phyloP scores from a whole-genome alignment of 2,329 filamentous ascomycete genomes.

The Penicillium palitans region DNA sequence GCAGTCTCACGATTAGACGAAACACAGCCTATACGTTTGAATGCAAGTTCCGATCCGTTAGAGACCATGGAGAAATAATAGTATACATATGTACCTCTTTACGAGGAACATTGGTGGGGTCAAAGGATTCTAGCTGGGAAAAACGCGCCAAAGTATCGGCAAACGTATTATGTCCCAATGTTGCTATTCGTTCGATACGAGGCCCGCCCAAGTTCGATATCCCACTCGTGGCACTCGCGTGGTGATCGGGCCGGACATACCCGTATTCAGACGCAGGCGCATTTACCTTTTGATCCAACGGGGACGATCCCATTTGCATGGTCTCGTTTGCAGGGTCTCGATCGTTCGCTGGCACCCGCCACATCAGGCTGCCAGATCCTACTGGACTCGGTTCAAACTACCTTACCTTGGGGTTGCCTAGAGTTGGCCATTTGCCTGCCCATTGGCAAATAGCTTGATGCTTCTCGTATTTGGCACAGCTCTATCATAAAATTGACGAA shows the following conservation, averaged over 20 bases:
- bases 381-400: constrained; percentile 2
- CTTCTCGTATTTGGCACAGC: background rate
- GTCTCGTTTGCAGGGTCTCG: constrained; percentile 12
- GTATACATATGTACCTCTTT: background rate
- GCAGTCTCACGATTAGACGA: constrained; percentile 6
- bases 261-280: constrained; percentile 7
- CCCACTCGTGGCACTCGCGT: constrained; percentile 10
- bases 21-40: constrained; percentile 9
- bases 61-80: background rate
- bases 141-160: constrained; percentile 10
- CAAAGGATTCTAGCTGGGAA: constrained; percentile 6
- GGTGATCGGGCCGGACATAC: constrained; percentile 8
- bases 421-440: constrained; percentile 18
- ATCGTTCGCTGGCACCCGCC: constrained; percentile 19
- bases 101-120: constrained; percentile 9
- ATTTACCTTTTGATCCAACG: background rate
- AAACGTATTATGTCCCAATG: constrained; percentile 2
- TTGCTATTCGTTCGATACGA: constrained; percentile 16
- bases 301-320: background rate
- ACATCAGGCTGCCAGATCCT: constrained; percentile 12
- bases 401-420: constrained; percentile 8
- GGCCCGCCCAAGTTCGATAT: constrained; percentile 5
- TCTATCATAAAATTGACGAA: background rate
- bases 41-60: constrained; percentile 2
- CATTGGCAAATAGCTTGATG: background rate